Evolutionary conservation across 805 yeast species (phyloP).

Genomic region (Starmerella ratchasimensis): DNA sequence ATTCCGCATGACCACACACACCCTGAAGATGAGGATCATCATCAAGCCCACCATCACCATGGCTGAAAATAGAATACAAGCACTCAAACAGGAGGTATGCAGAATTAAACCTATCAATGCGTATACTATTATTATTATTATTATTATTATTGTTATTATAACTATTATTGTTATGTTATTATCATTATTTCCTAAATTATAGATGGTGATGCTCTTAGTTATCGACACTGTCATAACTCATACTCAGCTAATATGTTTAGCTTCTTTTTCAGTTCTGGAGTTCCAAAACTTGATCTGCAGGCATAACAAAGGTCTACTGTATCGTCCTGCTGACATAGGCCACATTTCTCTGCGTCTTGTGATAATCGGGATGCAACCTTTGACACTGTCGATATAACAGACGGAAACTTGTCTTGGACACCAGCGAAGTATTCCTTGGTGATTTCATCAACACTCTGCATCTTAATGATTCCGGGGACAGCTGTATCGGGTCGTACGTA

Average conservation of each 20-base stretch:
- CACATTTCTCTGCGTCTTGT: constrained; percentile 18
- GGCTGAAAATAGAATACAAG: too few species aligned
- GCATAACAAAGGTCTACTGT: constrained; percentile 19
- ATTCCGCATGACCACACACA: too few species aligned
- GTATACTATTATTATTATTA: too few species aligned
- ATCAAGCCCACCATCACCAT: too few species aligned
- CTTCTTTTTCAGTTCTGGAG: not conserved
- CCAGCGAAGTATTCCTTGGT: constrained; percentile 56
- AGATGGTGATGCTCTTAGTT: too few species aligned
- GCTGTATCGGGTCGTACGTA: constrained; percentile 22
- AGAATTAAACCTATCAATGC: too few species aligned
- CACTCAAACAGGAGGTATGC: too few species aligned
- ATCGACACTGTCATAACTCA: constrained; percentile 6
- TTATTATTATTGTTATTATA: too few species aligned
- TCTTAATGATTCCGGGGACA: constrained; percentile 39
- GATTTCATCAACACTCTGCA: constrained; percentile 71
- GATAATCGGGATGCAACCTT: constrained; percentile 67
- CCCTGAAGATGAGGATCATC: too few species aligned
- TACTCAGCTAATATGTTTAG: not conserved
- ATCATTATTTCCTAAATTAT: not conserved
- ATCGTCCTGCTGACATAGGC: constrained; percentile 10
- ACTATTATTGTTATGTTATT: too few species aligned
- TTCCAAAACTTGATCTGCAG: constrained; percentile 11
- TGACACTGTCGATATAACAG: constrained; percentile 83
- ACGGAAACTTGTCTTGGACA: constrained; percentile 69